Percentiles rank a stretch among this genome's conserved stretches.
phyloP scores from a whole-genome alignment of 2,329 filamentous ascomycete genomes.

The Colletotrichum lini region DNA sequence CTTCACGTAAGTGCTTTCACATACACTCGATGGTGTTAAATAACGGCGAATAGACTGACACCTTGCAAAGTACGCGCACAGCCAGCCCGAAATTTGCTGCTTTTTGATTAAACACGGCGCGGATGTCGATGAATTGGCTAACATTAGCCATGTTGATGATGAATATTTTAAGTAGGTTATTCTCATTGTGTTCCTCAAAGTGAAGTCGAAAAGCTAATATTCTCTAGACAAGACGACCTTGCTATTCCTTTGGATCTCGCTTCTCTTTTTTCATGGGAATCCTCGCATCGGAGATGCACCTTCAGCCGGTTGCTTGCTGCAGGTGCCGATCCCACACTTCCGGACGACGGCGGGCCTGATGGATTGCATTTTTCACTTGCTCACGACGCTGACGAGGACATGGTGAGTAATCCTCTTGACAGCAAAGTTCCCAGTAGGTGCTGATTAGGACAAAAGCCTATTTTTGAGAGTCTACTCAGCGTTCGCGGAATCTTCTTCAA shows the following conservation, averaged over 20 bases:
- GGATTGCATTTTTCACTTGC: neutral
- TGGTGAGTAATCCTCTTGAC: neutral
- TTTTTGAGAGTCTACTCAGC: accelerated
- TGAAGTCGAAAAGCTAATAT: neutral
- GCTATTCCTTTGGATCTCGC: too few relatives aligned
- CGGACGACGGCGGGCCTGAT: too few relatives aligned
- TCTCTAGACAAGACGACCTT: neutral
- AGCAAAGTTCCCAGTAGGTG: neutral
- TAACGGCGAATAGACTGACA: neutral
- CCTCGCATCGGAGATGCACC: too few relatives aligned
- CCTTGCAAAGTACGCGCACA: neutral
- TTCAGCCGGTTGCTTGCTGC: neutral
- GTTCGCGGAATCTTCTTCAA: neutral
- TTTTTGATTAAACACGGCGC: conserved; percentile 6
- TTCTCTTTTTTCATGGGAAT: neutral
- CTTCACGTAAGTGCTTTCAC: conserved; percentile 3
- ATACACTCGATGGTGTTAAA: neutral
- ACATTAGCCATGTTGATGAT: neutral
- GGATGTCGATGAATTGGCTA: conserved; percentile 2
- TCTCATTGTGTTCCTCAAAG: neutral
- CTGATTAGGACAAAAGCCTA: neutral
- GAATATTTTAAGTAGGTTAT: neutral
- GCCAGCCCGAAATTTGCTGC: neutral
- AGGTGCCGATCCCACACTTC: conserved; percentile 15
- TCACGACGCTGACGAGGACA: too few relatives aligned